Percentiles rank a stretch among this genome's conserved stretches.
Evolutionary conservation across 805 yeast species (phyloP).

Genomic region (Starmerella powellii): DNA sequence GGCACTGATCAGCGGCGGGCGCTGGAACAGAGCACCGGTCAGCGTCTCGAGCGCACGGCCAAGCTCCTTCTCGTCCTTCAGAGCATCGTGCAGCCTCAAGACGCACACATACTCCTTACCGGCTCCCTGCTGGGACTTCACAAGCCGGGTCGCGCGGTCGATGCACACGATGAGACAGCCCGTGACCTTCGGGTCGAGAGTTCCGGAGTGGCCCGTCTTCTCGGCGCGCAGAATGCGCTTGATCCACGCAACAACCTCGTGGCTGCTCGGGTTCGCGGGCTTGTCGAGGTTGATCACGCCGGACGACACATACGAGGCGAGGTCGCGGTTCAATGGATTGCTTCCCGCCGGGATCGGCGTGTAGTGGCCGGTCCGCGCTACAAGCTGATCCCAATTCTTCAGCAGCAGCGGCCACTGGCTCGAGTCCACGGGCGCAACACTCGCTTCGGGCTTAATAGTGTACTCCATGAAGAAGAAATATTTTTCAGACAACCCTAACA

Average conservation of each 20-base stretch:
- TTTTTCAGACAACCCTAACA: background rate
- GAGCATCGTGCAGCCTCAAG: constrained; percentile 85
- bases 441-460: constrained; percentile 77
- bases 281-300: constrained; percentile 97
- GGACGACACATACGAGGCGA: constrained; percentile 75
- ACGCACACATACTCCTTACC: constrained; percentile 99
- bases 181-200: constrained; percentile 96
- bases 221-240: constrained; percentile 90
- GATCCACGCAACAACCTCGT: constrained; percentile 99
- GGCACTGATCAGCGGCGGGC: constrained; percentile 98
- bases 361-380: constrained; percentile 93
- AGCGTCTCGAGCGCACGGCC: constrained; percentile 80
- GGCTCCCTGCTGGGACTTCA: constrained; percentile 98
- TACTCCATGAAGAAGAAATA: constrained; percentile 24
- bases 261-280: constrained; percentile 96
- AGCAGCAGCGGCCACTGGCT: constrained; percentile 91
- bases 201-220: constrained; percentile 98
- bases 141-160: constrained; percentile 95
- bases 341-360: constrained; percentile 95
- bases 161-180: constrained; percentile 97
- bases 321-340: constrained; percentile 87
- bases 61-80: constrained; percentile 80
- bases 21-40: constrained; percentile 97
- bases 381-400: constrained; percentile 84
- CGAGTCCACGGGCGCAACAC: constrained; percentile 65